Evolutionary conservation across 1,139 yeast genomes (phyloP).

Genomic region (Pichiaceae sp.): DNA sequence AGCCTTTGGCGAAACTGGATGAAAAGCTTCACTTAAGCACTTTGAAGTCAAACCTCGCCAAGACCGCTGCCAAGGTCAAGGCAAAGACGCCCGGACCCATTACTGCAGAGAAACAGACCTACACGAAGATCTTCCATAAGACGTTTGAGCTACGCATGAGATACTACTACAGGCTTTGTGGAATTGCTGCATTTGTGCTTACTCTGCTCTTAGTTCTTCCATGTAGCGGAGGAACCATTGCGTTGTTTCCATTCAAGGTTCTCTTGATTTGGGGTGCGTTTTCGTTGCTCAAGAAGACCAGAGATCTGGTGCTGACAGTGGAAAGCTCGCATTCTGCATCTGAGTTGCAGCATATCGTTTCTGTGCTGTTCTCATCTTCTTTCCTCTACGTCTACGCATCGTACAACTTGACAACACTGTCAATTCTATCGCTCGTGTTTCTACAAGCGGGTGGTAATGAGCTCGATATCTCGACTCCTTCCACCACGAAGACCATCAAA

Average conservation of each 20-base stretch:
- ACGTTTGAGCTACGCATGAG: conserved; percentile 18
- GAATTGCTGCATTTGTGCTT: conserved; percentile 24
- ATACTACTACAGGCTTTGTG: conserved; percentile 25
- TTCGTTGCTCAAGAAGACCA: conserved; percentile 36
- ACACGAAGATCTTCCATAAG: neutral
- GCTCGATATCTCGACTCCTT: conserved; percentile 20
- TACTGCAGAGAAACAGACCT: neutral
- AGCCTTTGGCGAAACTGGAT: neutral
- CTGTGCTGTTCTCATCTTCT: conserved; percentile 35
- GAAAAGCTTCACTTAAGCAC: conserved; percentile 4
- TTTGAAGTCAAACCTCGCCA: neutral
- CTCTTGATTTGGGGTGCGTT: conserved; percentile 28
- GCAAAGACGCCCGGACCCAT: neutral
- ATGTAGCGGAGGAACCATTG: conserved; percentile 13
- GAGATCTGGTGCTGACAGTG: conserved; percentile 44
- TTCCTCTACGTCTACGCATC: conserved; percentile 30
- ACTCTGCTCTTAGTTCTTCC: conserved; percentile 15
- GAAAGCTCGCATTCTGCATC: conserved; percentile 44
- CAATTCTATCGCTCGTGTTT: conserved; percentile 27
- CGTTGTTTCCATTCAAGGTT: conserved; percentile 23
- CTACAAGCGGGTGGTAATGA: conserved; percentile 21
- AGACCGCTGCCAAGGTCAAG: neutral
- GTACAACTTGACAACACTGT: conserved; percentile 32
- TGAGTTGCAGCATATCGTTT: conserved; percentile 36
- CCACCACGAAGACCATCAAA: conserved; percentile 39